Evolutionary conservation across 805 yeast genomes (phyloP), one percentile per base, ranked within the genome.

Genomic region (Pichia kluyveri): DNA sequence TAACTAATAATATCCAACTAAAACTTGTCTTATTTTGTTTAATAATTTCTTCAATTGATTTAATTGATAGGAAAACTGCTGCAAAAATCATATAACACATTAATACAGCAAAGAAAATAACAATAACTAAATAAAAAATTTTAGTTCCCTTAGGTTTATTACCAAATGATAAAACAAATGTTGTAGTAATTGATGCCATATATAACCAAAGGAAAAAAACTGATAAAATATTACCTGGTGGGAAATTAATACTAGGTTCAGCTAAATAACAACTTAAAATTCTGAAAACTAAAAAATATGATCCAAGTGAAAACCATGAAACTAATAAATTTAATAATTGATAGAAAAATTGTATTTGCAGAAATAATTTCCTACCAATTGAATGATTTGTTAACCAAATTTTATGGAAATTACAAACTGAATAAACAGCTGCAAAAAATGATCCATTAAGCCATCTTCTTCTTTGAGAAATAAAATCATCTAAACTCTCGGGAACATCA

Each of bases 361-460:
- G 67, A 59, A 82, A 69, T 37, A 88, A 55, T 59, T 88, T 88
- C 53, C 97, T 75, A 2, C 67, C 56, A 23, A 77, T 52, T 9
- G 83, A 74, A 65, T 91, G 99, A 19, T 83, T 81, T 17, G 96
- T 82, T 2, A 72, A 62, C 90, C 95, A 86, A 42, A 93, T 75
- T 53, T 79, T 77, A 54, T 77, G 77, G 63, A 82, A 81, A 65
- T 90, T 95, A 50, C 80, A 76, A 48, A 87, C 76, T 0, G 97
- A 81, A 62, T 93, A 91, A 49, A 89, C 73, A 9, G 95, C 93
- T 0, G 98, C 97, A 68, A 93, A 91, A 60, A 93, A 85, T 0
- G 98, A 89, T 47, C 98, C 98, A 63, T 91, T 91, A 55, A 91
- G 76, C 98, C 98, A 93, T 68, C 98, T 80, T 63, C 98, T 77